These are phyloP conservation scores for Nymphaea colorata DNA, from an alignment of 164 flowering plant species.

Conservation along the genomic window DNA sequence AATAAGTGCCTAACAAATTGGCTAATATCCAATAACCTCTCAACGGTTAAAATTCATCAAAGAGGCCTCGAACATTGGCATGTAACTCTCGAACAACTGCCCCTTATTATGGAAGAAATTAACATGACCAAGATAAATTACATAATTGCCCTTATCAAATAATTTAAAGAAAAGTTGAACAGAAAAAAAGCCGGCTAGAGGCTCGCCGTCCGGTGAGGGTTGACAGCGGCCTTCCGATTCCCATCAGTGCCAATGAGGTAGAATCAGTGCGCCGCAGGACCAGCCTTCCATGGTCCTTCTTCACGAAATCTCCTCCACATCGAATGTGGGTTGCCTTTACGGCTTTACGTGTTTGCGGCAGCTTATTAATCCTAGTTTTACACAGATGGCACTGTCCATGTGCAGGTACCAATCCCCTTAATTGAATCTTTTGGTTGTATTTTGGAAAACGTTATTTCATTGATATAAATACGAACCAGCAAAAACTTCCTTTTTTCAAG, in stretches of 20 bases:
- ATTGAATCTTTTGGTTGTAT: not conserved
- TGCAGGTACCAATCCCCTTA: slow-evolving; percentile 48
- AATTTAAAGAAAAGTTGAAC: too few species aligned
- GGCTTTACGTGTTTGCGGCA: slow-evolving; percentile 71
- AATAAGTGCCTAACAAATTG: too few species aligned
- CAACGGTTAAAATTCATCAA: too few species aligned
- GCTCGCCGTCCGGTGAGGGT: slow-evolving; percentile 66
- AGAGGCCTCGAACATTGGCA: too few species aligned
- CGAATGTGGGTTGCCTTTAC: slow-evolving; percentile 92
- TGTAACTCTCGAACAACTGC: too few species aligned
- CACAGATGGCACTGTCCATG: slow-evolving; percentile 89
- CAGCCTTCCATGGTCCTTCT: slow-evolving; percentile 92
- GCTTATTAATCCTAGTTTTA: slow-evolving; percentile 87
- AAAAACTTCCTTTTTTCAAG: not conserved
- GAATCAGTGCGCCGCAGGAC: slow-evolving; percentile 29
- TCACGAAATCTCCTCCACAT: slow-evolving; percentile 82
- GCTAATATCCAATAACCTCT: too few species aligned
- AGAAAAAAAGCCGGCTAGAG: too few species aligned
- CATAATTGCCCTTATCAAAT: too few species aligned
- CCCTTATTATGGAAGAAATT: too few species aligned
- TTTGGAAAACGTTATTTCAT: too few species aligned
- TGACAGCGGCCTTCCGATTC: slow-evolving; percentile 85
- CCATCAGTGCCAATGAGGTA: slow-evolving; percentile 20
- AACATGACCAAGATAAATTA: too few species aligned
- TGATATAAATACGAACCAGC: not conserved